Evolutionary conservation across 441 rosid species (phyloP).

Genomic region (Euphorbia corollata): DNA sequence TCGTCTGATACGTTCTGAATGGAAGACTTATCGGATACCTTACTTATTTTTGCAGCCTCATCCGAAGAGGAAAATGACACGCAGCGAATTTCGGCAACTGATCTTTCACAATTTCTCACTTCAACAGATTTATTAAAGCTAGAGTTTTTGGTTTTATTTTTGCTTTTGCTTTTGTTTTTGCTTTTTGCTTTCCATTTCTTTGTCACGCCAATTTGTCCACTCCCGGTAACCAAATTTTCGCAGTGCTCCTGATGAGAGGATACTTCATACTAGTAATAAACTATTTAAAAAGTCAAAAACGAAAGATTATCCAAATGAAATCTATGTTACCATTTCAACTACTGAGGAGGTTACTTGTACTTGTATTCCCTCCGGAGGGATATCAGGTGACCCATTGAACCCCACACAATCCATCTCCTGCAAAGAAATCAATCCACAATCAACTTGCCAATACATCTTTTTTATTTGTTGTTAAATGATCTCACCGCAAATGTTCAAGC

Average conservation of each 20-base stretch:
- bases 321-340: conserved; percentile 39
- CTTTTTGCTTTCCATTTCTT: conserved; percentile 46
- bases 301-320: conserved; percentile 27
- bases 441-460: conserved; percentile 43
- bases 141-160: conserved; percentile 24
- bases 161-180: conserved; percentile 36
- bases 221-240: conserved; percentile 41
- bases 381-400: conserved; percentile 32
- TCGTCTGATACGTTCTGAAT: conserved; percentile 22
- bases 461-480: conserved; percentile 15
- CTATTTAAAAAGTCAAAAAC: conserved; percentile 27
- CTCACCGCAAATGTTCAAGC: conserved; percentile 8
- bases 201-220: conserved; percentile 44
- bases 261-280: conserved; percentile 34
- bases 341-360: conserved; percentile 28
- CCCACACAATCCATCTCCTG: conserved; percentile 33
- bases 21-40: conserved; percentile 21
- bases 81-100: conserved; percentile 33
- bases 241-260: conserved; percentile 60
- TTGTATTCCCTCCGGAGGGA: conserved; percentile 31
- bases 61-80: conserved; percentile 25
- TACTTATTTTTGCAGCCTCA: conserved; percentile 26
- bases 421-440: conserved; percentile 22
- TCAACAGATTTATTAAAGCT: conserved; percentile 31
- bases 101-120: conserved; percentile 20